phyloP scores from a whole-genome alignment of 1,284 basidiomycete genomes.

The Grifola frondosa region DNA sequence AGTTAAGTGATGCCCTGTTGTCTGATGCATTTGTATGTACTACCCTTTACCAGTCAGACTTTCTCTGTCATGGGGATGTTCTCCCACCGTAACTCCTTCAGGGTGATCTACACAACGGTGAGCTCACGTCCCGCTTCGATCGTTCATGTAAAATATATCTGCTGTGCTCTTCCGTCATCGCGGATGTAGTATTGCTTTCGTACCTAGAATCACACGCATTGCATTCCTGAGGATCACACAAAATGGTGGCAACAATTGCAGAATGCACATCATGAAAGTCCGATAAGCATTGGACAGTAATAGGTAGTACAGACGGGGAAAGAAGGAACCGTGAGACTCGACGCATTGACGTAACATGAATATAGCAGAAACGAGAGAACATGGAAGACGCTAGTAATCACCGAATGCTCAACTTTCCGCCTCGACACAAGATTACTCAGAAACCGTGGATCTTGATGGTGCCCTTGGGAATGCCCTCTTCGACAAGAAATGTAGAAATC shows the following conservation, averaged over 20 bases:
- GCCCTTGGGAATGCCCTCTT: conserved; percentile 70
- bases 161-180: no score
- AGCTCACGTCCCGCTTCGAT: no score
- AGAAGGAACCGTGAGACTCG: conserved; percentile 14
- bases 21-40: conserved; percentile 11
- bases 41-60: conserved; percentile 12
- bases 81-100: not conserved
- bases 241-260: not conserved
- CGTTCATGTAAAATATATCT: no score
- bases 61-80: not conserved
- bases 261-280: conserved; percentile 20
- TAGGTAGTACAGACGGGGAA: conserved; percentile 29
- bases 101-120: conserved; percentile 2
- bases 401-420: conserved; percentile 20
- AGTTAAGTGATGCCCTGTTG: conserved; percentile 15
- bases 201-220: not conserved
- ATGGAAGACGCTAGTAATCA: conserved; percentile 19
- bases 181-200: no score
- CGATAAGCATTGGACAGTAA: conserved; percentile 28
- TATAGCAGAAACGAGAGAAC: conserved; percentile 15
- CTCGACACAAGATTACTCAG: conserved; percentile 41
- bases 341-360: conserved; percentile 16
- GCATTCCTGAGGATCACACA: not conserved
- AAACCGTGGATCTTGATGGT: conserved; percentile 89
- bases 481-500: conserved; percentile 84